These are phyloP conservation scores for Eragrostis nindensis DNA, from an alignment of 176 grass and related monocot genomes.

Conservation along the genomic window DNA sequence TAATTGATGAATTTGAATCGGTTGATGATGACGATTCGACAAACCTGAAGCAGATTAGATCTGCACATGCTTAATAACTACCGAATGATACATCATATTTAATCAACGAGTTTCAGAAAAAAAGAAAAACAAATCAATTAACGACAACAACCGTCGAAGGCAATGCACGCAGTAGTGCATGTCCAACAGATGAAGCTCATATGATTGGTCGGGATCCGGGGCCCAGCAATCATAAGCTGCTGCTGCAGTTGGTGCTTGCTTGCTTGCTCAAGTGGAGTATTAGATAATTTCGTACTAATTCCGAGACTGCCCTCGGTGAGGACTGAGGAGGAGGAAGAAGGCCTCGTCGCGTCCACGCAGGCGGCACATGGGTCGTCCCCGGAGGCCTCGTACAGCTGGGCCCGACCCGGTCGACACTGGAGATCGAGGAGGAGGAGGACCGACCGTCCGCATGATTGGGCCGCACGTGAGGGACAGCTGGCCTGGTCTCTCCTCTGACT, in stretches of 20 bases:
- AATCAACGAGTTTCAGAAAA: not conserved
- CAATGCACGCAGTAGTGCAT: not conserved
- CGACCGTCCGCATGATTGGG: conserved; percentile 32
- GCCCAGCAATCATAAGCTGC: conserved; percentile 3
- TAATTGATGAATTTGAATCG: no score
- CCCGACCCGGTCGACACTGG: not conserved
- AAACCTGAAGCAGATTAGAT: not conserved
- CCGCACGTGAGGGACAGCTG: conserved; percentile 52
- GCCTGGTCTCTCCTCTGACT: not conserved
- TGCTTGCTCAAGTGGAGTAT: conserved; percentile 16
- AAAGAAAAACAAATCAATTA: no score
- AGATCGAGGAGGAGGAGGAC: not conserved
- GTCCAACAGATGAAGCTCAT: not conserved
- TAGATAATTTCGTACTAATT: not conserved
- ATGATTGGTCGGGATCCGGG: conserved; percentile 7
- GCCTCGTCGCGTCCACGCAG: conserved; percentile 34
- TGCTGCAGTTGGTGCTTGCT: not conserved
- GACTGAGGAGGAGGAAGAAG: no score
- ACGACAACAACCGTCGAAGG: not conserved
- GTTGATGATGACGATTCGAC: no score
- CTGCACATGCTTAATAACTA: not conserved
- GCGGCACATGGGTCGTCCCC: conserved; percentile 46
- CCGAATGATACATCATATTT: not conserved
- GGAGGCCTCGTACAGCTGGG: conserved; percentile 37
- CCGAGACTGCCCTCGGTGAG: not conserved